Base-by-base conservation (phyloP, 1,284 basidiomycete species). In the Kwoniella shivajii region DNA sequence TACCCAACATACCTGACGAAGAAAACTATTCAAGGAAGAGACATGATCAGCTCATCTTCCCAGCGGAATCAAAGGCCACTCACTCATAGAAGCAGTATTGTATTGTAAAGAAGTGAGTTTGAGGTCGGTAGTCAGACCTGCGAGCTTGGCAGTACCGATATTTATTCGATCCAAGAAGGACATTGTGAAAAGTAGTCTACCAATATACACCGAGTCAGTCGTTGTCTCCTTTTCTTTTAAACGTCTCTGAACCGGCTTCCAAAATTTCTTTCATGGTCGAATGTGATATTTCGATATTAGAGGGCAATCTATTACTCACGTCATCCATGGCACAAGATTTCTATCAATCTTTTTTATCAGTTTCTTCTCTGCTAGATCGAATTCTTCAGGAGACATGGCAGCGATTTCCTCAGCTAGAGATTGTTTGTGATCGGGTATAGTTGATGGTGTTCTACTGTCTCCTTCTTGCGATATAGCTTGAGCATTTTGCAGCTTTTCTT, bases 91-190 rank as follows among this genome's bases (percentile, higher is more conserved):
- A 2, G 70, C 71, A 29, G 68, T 77, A 36, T 69, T 73, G 63
- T 77, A 81, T 52, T 80, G 61, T 1, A 71, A 54, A 9, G 75
- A 74, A 4, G 59, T 67, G 14, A 82, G 70, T 7, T 68, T 50
- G 6, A 82, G 74, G 43, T 79, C 72, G 2, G 45, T 64, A 26
- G 70, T 65, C 59, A 82, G 73, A 11, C 76, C 75, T 36, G 72
- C 63, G 22, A 78, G 68, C 42, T 73, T 69, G 26, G 76, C 78
- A 3, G 76, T 74, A 31, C 79, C 79, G 54, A 80, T 75, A 53
- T 79, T 80, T 46, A 79, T 76, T 37, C 79, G 78, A 65, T 81
- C 80, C n/a, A 81, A 67, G 74, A 81, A 80, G 0, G 75, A 77
- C 63, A 75, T 72, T 39, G 72, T 68, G 60, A 72, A 73, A 10